Percentiles rank a stretch among this genome's conserved stretches.
phyloP scores from a whole-genome alignment of 2,329 filamentous ascomycete species.

The Eurotiales sp. region DNA sequence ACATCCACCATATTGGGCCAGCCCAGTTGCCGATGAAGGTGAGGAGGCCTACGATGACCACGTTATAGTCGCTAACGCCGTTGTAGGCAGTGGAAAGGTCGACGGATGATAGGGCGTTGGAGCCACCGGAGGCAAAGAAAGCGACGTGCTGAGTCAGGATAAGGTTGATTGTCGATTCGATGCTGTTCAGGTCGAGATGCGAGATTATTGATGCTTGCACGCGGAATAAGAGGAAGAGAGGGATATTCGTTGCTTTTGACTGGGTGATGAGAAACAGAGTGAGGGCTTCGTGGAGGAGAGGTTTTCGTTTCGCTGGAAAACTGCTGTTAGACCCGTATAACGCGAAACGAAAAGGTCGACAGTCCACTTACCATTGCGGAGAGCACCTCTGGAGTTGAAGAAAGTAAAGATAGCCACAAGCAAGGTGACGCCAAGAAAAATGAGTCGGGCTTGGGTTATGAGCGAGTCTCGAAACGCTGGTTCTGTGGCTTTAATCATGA shows the following conservation, averaged over 20 bases:
- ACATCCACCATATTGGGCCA: constrained; percentile 82
- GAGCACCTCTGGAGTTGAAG: constrained; percentile 11
- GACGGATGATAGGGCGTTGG: constrained; percentile 93
- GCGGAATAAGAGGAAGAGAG: constrained; percentile 74
- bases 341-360: no score
- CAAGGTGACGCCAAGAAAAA: constrained; percentile 45
- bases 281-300: constrained; percentile 59
- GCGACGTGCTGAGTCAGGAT: constrained; percentile 75
- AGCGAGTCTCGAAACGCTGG: constrained; percentile 41
- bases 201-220: constrained; percentile 55
- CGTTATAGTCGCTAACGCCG: constrained; percentile 75
- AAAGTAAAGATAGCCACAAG: constrained; percentile 27
- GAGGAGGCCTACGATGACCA: constrained; percentile 73
- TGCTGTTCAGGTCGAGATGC: constrained; percentile 36
- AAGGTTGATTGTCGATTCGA: constrained; percentile 64
- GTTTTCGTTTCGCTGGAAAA: constrained; percentile 18
- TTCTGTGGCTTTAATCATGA: constrained; percentile 33
- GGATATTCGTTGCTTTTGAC: constrained; percentile 78
- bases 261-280: constrained; percentile 82
- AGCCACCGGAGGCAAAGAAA: constrained; percentile 88
- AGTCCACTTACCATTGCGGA: neutral
- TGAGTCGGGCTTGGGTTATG: constrained; percentile 48
- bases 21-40: constrained; percentile 91
- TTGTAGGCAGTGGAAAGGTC: constrained; percentile 96
- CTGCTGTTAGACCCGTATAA: no score